Evolutionary conservation across 2,329 filamentous ascomycete species (phyloP).

Genomic region (Stemphylium vesicarium): DNA sequence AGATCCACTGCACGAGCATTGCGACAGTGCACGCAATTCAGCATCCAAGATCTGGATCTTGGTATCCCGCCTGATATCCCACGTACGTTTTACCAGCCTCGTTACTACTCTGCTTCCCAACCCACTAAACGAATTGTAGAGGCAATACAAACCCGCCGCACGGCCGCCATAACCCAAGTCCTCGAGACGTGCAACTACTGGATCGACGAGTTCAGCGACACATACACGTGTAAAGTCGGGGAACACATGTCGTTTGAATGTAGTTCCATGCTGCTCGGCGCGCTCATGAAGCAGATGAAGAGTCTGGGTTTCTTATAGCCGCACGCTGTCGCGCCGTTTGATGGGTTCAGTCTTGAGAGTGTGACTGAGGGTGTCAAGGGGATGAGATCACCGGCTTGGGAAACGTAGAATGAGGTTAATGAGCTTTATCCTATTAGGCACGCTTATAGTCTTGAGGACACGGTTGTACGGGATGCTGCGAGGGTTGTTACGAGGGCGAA

Average conservation of each 20-base stretch:
- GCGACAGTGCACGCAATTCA: background rate
- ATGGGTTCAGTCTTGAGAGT: slow-evolving; percentile 10
- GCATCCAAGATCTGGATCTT: slow-evolving; percentile 11
- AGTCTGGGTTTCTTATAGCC: slow-evolving; percentile 5
- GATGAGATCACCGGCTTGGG: slow-evolving; percentile 5
- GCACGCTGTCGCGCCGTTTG: slow-evolving; percentile 15
- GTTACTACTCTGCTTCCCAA: background rate
- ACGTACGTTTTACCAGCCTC: background rate
- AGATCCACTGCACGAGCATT: slow-evolving; percentile 9
- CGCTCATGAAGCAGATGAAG: slow-evolving; percentile 25
- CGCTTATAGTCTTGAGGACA: background rate
- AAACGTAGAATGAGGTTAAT: background rate
- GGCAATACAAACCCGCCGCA: background rate
- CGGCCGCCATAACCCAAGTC: background rate
- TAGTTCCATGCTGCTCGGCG: slow-evolving; percentile 23
- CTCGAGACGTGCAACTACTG: background rate
- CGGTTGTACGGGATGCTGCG: background rate
- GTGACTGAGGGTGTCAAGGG: background rate
- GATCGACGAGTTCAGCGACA: background rate
- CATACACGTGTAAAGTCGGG: background rate
- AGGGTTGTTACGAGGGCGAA: background rate
- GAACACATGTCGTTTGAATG: slow-evolving; percentile 8
- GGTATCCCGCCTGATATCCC: slow-evolving; percentile 13
- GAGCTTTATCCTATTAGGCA: background rate
- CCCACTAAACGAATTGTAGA: background rate